Base-by-base conservation (phyloP, 495 filamentous ascomycete species). In the Lasiosphaeria hispida region DNA sequence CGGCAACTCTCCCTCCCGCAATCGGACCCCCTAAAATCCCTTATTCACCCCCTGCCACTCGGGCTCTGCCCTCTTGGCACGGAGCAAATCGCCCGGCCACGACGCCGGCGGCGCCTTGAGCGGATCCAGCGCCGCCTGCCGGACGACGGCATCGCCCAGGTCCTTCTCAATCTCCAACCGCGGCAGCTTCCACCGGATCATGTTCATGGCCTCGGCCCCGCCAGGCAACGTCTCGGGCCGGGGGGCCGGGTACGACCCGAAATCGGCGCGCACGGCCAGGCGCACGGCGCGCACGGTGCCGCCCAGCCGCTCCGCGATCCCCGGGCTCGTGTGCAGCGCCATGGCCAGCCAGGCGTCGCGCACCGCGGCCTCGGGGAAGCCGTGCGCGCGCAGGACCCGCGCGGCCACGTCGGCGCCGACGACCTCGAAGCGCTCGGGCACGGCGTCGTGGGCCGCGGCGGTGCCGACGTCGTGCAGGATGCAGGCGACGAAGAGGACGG, bases 401-500 rank as follows among this genome's bases (percentile, higher is more conserved):
- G 59, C 69, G 3, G 76, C 74, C 7, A 70, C 73, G 52, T 80
- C 78, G 10, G 71, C 78, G 17, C 73, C 75, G 17, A 73, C 72
- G 58, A 80, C 63, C 55, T 81, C 78, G 59, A 81, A 81, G 7
- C 76, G 72, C 43, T 78, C 70, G 0, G 72, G 59, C 1, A 63
- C 43, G 18, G 62, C 55, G 62, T 79, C 67, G 51, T 70, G 59
- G n/a, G 57, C 53, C n/a, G 30, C n/a, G 0, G 68, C 64, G 10
- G 69, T 69, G 17, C 77, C 76, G 38, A 80, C 63, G 58, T 78
- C 79, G 65, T 81, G 79, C 15, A 76, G 66, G 57, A 80, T 69
- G 61, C 70, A 75, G 1, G 76, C 69, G 0, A 71, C 70, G 61
- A 73, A 74, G 7, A 75, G 54, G 23, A 71, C 55, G 48, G 65